These are phyloP conservation scores for Aureobasidium zeae DNA, from an alignment of 2,329 filamentous ascomycete genomes.

Conservation along the genomic window DNA sequence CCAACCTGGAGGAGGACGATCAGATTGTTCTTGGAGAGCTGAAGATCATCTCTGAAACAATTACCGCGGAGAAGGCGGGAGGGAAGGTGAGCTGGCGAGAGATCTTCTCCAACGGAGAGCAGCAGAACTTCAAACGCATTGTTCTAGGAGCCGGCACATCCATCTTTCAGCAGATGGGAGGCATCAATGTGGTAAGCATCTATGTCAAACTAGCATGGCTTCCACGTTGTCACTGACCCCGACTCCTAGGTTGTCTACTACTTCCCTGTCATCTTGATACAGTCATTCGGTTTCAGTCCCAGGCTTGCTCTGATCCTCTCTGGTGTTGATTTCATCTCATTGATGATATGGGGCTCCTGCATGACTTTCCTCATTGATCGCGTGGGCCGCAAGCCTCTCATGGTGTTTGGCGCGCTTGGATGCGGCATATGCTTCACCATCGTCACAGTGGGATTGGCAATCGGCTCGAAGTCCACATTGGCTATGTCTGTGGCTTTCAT, in stretches of 20 bases:
- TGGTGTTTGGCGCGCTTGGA: constrained; percentile 17
- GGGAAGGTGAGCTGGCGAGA: constrained; percentile 17
- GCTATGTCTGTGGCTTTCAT: constrained; percentile 19
- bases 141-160: constrained; percentile 24
- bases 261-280: constrained; percentile 17
- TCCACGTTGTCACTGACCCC: neutral
- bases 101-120: constrained; percentile 17
- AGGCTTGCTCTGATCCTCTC: constrained; percentile 17
- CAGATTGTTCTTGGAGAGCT: constrained; percentile 14
- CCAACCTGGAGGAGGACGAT: constrained; percentile 15
- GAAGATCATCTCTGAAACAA: constrained; percentile 18
- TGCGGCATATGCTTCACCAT: constrained; percentile 17
- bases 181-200: constrained; percentile 10
- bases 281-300: constrained; percentile 18
- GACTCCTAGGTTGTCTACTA: constrained; percentile 15
- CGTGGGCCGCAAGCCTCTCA: constrained; percentile 17
- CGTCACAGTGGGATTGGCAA: constrained; percentile 14
- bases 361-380: constrained; percentile 16
- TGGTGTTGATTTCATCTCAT: constrained; percentile 16
- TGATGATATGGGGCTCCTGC: constrained; percentile 18
- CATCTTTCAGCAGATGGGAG: constrained; percentile 19
- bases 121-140: constrained; percentile 10
- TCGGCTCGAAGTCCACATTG: constrained; percentile 14
- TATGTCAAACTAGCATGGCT: neutral
- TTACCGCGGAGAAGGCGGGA: constrained; percentile 17